These are phyloP conservation scores for Ogataea methanolica DNA, from an alignment of 805 yeast species.

Conservation along the genomic window DNA sequence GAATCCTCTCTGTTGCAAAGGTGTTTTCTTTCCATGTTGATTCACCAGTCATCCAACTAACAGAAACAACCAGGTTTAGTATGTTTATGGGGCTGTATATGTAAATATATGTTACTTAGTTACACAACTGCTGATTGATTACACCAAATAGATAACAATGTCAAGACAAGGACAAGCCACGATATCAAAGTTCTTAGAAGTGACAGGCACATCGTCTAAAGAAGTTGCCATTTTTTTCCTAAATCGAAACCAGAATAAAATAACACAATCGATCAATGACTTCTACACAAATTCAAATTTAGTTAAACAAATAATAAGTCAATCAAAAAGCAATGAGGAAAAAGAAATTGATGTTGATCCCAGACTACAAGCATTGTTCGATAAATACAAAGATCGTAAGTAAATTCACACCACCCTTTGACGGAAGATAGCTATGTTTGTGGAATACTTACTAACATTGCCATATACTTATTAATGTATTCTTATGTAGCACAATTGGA, in stretches of 20 bases:
- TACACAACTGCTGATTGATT: no score
- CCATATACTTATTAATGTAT: neutral
- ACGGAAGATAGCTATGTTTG: no score
- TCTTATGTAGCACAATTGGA: constrained; percentile 12
- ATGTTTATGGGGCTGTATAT: no score
- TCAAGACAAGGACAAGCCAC: constrained; percentile 9
- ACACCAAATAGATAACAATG: neutral
- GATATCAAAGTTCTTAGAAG: constrained; percentile 32
- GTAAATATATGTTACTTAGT: no score
- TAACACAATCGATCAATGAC: constrained; percentile 22
- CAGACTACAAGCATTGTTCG: constrained; percentile 30
- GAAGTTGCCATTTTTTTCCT: constrained; percentile 36
- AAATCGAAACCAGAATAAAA: constrained; percentile 15
- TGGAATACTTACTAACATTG: neutral
- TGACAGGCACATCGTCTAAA: constrained; percentile 34
- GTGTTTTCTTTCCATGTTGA: no score
- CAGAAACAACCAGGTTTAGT: no score
- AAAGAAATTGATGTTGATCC: constrained; percentile 1
- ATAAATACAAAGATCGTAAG: constrained; percentile 27
- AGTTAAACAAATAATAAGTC: constrained; percentile 5
- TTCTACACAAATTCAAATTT: constrained; percentile 18
- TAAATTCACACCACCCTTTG: neutral
- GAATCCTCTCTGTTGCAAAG: no score
- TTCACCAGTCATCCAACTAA: no score
- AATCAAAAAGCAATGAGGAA: constrained; percentile 1